Conservation (phyloP, 257 asterid species). For the Linaria vulgaris region DNA sequence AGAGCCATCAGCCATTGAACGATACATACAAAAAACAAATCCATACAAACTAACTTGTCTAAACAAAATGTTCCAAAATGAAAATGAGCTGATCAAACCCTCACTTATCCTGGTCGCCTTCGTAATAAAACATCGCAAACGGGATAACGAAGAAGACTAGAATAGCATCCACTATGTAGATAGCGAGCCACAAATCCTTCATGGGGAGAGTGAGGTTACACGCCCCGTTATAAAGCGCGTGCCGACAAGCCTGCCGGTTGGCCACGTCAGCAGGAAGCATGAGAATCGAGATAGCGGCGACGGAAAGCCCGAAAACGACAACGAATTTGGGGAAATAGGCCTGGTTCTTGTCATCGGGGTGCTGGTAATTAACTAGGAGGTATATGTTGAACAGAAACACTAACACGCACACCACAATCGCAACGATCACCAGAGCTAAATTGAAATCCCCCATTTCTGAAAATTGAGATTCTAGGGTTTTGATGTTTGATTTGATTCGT, state of each 20-base stretch:
- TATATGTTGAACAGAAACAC: slow-evolving; percentile 82
- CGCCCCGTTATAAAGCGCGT: slow-evolving; percentile 94
- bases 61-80: not conserved
- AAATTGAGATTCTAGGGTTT: too few species aligned
- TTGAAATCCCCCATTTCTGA: slow-evolving; percentile 93
- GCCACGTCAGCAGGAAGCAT: slow-evolving; percentile 99
- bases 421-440: slow-evolving; percentile 86
- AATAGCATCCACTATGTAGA: slow-evolving; percentile 82
- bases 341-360: slow-evolving; percentile 92
- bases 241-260: slow-evolving; percentile 90
- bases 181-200: slow-evolving; percentile 92
- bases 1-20: not conserved
- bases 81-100: not conserved
- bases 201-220: slow-evolving; percentile 93
- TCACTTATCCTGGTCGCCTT: slow-evolving; percentile 97
- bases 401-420: slow-evolving; percentile 75
- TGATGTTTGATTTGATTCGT: not conserved
- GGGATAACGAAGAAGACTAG: slow-evolving; percentile 96
- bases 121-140: slow-evolving; percentile 95
- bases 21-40: too few species aligned
- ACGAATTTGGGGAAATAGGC: slow-evolving; percentile 97
- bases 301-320: slow-evolving; percentile 88
- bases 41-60: not conserved
- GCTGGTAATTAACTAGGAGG: slow-evolving; percentile 90
- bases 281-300: slow-evolving; percentile 91